Percentiles rank a stretch among this genome's conserved stretches.
Conservation (phyloP, 345 rosid species). For the Crucihimalaya himalaica region DNA sequence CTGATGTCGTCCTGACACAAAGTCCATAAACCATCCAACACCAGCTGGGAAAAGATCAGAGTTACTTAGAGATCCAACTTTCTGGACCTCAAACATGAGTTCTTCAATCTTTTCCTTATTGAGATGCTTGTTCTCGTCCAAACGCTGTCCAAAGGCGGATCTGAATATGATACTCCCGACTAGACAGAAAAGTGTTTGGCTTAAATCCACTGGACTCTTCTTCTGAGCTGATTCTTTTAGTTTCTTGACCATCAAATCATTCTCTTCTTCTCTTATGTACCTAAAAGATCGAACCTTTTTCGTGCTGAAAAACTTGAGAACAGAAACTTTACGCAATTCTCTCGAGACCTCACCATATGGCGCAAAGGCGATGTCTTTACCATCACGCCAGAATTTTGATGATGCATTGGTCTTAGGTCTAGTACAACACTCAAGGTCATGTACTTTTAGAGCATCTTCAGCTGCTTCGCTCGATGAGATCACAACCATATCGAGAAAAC, state of each 20-base stretch:
- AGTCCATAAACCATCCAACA: constrained; percentile 2
- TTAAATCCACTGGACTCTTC: constrained; percentile 10
- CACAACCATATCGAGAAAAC: background rate
- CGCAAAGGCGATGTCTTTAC: constrained; percentile 13
- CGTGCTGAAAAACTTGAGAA: background rate
- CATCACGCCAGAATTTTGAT: background rate
- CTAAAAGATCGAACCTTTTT: constrained; percentile 19
- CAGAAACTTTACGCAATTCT: background rate
- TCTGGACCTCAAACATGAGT: background rate
- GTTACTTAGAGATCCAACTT: background rate
- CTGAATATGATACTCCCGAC: constrained; percentile 3
- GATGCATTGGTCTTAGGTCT: background rate
- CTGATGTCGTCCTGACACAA: background rate
- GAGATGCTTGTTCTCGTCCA: background rate
- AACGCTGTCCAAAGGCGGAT: constrained; percentile 8
- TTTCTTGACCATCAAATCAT: constrained; percentile 24
- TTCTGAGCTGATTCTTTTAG: constrained; percentile 14
- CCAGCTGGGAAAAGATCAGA: constrained; percentile 12
- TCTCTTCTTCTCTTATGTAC: constrained; percentile 33
- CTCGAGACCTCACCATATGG: constrained; percentile 18
- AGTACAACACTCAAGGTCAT: constrained; percentile 33
- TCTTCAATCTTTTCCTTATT: constrained; percentile 2
- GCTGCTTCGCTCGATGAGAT: constrained; percentile 32
- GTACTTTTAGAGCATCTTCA: constrained; percentile 20
- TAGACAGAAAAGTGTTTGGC: constrained; percentile 5